Percentiles rank a stretch among this genome's conserved stretches.
Conservation (phyloP, 2,329 filamentous ascomycete genomes). For the Arthrinium puccinioides region DNA sequence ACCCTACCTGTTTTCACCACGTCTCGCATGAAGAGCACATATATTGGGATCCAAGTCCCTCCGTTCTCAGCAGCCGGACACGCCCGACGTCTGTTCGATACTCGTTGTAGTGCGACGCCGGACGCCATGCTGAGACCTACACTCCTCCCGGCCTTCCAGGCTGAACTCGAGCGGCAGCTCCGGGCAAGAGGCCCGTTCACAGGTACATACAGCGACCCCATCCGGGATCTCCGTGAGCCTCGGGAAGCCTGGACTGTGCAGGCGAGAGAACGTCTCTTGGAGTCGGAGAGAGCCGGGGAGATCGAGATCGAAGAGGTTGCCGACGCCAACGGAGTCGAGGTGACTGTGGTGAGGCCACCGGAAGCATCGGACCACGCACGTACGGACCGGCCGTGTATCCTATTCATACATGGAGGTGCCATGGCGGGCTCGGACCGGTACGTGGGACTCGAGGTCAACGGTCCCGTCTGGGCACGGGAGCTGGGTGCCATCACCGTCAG, state of each 20-base stretch:
- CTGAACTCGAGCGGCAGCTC: neutral
- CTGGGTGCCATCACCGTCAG: conserved; percentile 22
- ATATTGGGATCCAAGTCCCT: too few relatives aligned
- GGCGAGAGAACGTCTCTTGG: neutral
- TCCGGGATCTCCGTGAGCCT: neutral
- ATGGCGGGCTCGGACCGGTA: conserved; percentile 22
- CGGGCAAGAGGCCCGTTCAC: neutral
- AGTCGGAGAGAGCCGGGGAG: neutral
- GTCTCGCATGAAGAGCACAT: too few relatives aligned
- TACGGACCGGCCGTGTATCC: conserved; percentile 16
- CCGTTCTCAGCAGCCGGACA: too few relatives aligned
- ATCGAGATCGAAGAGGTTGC: neutral
- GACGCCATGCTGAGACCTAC: neutral
- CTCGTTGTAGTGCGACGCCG: too few relatives aligned
- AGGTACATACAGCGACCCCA: neutral
- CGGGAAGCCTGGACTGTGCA: neutral
- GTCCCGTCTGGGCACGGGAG: conserved; percentile 19
- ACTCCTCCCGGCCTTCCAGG: conserved; percentile 1
- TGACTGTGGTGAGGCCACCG: conserved; percentile 13
- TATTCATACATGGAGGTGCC: conserved; percentile 24
- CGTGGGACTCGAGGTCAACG: conserved; percentile 22
- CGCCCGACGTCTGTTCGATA: too few relatives aligned
- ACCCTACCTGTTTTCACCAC: too few relatives aligned
- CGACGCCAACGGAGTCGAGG: conserved; percentile 14
- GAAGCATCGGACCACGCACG: neutral